A percentile compares a stretch with the other conserved stretches of the same genome.
These are phyloP conservation scores for Penicillium griseofulvum DNA, from an alignment of 2,329 filamentous ascomycete species.

Conservation along the genomic window DNA sequence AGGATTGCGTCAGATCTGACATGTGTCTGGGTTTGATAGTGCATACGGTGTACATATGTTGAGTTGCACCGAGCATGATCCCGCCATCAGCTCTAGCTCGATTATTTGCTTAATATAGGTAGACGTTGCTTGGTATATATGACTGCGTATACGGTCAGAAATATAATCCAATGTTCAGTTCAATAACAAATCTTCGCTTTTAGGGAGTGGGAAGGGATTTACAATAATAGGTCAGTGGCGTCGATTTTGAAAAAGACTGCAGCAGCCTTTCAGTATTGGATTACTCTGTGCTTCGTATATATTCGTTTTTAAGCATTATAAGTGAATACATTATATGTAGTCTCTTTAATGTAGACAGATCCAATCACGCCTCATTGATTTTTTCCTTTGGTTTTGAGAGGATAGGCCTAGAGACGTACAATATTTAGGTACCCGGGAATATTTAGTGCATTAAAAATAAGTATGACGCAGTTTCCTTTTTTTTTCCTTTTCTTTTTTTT, in stretches of 20 bases:
- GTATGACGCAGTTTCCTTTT: too few relatives aligned
- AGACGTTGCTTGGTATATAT: not conserved
- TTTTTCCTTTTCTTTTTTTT: too few relatives aligned
- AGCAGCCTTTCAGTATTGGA: too few relatives aligned
- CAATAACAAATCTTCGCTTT: not conserved
- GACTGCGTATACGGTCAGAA: not conserved
- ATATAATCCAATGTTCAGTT: not conserved
- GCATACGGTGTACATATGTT: not conserved
- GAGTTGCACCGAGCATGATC: not conserved
- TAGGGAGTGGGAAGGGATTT: not conserved
- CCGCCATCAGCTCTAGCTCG: not conserved
- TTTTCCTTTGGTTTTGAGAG: too few relatives aligned
- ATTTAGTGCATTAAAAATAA: too few relatives aligned
- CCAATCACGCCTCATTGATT: too few relatives aligned
- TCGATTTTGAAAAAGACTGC: not conserved
- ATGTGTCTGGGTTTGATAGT: not conserved
- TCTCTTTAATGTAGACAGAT: too few relatives aligned
- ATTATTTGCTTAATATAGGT: not conserved
- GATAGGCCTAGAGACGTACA: too few relatives aligned
- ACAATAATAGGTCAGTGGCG: not conserved
- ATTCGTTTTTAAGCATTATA: too few relatives aligned
- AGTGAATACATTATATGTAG: too few relatives aligned
- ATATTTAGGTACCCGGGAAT: too few relatives aligned
- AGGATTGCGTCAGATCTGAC: not conserved
- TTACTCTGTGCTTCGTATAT: too few relatives aligned